Conservation (phyloP, 2,329 filamentous ascomycete genomes). For the Calycina herbarum region DNA sequence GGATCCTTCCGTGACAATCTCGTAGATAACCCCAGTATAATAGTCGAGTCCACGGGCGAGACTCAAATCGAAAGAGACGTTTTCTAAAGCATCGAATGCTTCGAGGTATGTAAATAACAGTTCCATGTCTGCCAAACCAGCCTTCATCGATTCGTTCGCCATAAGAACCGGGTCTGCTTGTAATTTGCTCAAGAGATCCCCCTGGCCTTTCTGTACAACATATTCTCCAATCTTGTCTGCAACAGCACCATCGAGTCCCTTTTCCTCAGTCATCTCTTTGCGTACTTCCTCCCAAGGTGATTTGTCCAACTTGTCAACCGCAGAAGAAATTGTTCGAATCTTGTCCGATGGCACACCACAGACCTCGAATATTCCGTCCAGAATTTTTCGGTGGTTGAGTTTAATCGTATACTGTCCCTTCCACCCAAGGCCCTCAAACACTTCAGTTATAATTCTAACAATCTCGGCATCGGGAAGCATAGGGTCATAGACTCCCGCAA, state of each 20-base stretch:
- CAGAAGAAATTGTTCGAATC: conserved; percentile 85
- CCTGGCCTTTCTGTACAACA: conserved; percentile 73
- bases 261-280: conserved; percentile 91
- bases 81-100: conserved; percentile 69
- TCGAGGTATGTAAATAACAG: conserved; percentile 81
- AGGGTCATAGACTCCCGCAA: conserved; percentile 81
- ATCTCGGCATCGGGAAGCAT: conserved; percentile 95
- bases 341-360: conserved; percentile 86
- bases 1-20: conserved; percentile 77
- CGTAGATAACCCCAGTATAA: conserved; percentile 77
- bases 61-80: conserved; percentile 85
- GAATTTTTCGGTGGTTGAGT: conserved; percentile 90
- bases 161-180: conserved; percentile 66
- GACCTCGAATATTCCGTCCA: conserved; percentile 89
- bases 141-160: conserved; percentile 72
- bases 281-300: conserved; percentile 85
- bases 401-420: conserved; percentile 72
- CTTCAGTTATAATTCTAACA: conserved; percentile 78
- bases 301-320: conserved; percentile 96
- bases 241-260: conserved; percentile 72
- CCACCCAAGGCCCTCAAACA: conserved; percentile 80
- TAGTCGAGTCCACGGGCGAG: conserved; percentile 89
- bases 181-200: conserved; percentile 71
- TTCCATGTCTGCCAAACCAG: conserved; percentile 78
- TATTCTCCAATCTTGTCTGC: conserved; percentile 88